phyloP scores from a whole-genome alignment of 331 rosid genomes.

The Dryas integrifolia region DNA sequence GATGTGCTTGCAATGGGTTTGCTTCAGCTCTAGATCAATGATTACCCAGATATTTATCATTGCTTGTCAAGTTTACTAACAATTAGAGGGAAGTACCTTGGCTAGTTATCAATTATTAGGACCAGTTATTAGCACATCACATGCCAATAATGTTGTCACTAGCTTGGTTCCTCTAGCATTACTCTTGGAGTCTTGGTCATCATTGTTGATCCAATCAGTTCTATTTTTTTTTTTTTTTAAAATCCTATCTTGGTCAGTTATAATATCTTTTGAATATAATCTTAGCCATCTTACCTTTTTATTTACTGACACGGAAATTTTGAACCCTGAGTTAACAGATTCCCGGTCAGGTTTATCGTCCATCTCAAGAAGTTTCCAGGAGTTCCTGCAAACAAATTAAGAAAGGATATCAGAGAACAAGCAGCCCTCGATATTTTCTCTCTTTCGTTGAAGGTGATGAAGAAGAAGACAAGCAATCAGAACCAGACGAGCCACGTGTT shows the following conservation, averaged over 20 bases:
- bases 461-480: slow-evolving; percentile 47
- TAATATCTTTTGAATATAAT: not conserved
- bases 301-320: not conserved
- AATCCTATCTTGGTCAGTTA: not conserved
- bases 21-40: not conserved
- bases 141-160: too few species aligned
- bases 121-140: too few species aligned
- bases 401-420: slow-evolving; percentile 64
- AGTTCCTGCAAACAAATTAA: slow-evolving; percentile 58
- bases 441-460: slow-evolving; percentile 43
- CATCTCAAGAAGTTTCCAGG: slow-evolving; percentile 58
- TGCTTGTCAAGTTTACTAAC: not conserved
- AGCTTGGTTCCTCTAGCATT: too few species aligned
- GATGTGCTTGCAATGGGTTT: too few species aligned
- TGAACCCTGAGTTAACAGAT: slow-evolving; percentile 35
- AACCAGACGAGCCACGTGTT: slow-evolving; percentile 48
- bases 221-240: too few species aligned
- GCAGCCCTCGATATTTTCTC: slow-evolving; percentile 73
- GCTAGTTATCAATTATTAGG: too few species aligned
- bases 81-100: too few species aligned
- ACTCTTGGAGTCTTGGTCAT: too few species aligned
- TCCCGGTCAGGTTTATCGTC: slow-evolving; percentile 63
- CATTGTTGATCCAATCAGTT: too few species aligned
- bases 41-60: too few species aligned
- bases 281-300: not conserved